Conservation (phyloP, 2,329 filamentous ascomycete species). For the Exutisphaerella laricina region DNA sequence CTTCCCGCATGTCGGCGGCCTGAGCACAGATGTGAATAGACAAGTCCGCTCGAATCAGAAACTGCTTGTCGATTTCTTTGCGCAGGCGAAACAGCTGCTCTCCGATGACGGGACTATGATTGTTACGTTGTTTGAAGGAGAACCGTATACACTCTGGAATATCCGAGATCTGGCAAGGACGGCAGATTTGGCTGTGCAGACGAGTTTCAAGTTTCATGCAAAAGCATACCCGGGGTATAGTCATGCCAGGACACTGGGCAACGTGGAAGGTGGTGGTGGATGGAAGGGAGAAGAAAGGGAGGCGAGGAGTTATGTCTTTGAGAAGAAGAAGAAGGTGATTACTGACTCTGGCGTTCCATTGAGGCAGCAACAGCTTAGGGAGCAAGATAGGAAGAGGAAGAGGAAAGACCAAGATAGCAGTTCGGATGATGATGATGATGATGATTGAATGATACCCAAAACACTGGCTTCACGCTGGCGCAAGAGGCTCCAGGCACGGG, state of each 20-base stretch:
- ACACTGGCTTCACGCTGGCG: not conserved
- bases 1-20: slow-evolving; percentile 92
- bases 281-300: slow-evolving; percentile 47
- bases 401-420: slow-evolving; percentile 21
- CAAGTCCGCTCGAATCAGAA: slow-evolving; percentile 91
- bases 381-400: slow-evolving; percentile 17
- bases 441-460: not conserved
- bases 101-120: slow-evolving; percentile 58
- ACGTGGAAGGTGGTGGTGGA: slow-evolving; percentile 39
- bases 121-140: slow-evolving; percentile 85
- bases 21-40: slow-evolving; percentile 86
- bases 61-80: slow-evolving; percentile 65
- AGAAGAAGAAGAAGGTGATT: slow-evolving; percentile 30
- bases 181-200: slow-evolving; percentile 61
- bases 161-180: slow-evolving; percentile 80
- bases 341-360: slow-evolving; percentile 16
- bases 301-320: slow-evolving; percentile 45
- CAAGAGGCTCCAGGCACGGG: not conserved
- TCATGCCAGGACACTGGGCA: slow-evolving; percentile 68
- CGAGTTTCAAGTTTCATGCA: slow-evolving; percentile 65
- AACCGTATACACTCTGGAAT: slow-evolving; percentile 96
- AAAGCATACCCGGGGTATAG: slow-evolving; percentile 65
- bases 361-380: slow-evolving; percentile 2
- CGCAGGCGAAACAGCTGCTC: slow-evolving; percentile 48
- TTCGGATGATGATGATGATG: slow-evolving; percentile 18